A percentile compares a stretch with the other conserved stretches of the same genome.
Evolutionary conservation across 345 rosid genomes (phyloP).

Genomic region (Pugionium cornutum): DNA sequence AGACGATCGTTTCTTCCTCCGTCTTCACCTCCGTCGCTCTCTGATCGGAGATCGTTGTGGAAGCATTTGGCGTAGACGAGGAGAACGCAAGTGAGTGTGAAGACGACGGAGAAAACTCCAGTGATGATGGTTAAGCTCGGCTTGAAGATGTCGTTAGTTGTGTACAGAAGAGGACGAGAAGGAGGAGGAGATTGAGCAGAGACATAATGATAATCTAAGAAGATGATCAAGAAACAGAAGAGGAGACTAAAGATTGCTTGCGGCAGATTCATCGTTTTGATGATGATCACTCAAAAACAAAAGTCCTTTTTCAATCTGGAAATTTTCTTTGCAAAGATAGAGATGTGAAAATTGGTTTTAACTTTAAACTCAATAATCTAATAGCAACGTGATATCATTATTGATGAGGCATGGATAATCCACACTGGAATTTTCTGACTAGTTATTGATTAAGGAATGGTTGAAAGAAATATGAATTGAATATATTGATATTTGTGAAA

Average conservation of each 20-base stretch:
- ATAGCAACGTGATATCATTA: too few relatives aligned
- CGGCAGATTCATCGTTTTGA: slow-evolving; percentile 25
- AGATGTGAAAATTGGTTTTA: too few relatives aligned
- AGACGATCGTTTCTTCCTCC: slow-evolving; percentile 28
- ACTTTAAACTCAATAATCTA: too few relatives aligned
- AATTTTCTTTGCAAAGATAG: too few relatives aligned
- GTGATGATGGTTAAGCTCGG: slow-evolving; percentile 82
- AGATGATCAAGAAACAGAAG: slow-evolving; percentile 17
- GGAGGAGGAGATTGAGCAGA: slow-evolving; percentile 29
- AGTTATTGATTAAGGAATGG: slow-evolving; percentile 12
- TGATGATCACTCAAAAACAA: too few relatives aligned
- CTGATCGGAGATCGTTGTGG: slow-evolving; percentile 43
- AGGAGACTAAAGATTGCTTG: slow-evolving; percentile 26
- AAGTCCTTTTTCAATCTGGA: too few relatives aligned
- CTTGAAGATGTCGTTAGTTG: slow-evolving; percentile 45
- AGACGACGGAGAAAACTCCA: slow-evolving; percentile 63
- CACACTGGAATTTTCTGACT: too few relatives aligned
- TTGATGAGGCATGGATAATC: too few relatives aligned
- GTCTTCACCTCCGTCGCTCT: slow-evolving; percentile 11
- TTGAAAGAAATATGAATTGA: background rate
- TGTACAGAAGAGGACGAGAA: slow-evolving; percentile 15
- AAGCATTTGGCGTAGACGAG: slow-evolving; percentile 72
- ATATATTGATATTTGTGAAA: background rate
- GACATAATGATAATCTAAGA: slow-evolving; percentile 26
- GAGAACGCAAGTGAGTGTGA: slow-evolving; percentile 59